These are phyloP conservation scores for Crucibulum laeve DNA, from an alignment of 768 basidiomycete genomes.

Conservation along the genomic window DNA sequence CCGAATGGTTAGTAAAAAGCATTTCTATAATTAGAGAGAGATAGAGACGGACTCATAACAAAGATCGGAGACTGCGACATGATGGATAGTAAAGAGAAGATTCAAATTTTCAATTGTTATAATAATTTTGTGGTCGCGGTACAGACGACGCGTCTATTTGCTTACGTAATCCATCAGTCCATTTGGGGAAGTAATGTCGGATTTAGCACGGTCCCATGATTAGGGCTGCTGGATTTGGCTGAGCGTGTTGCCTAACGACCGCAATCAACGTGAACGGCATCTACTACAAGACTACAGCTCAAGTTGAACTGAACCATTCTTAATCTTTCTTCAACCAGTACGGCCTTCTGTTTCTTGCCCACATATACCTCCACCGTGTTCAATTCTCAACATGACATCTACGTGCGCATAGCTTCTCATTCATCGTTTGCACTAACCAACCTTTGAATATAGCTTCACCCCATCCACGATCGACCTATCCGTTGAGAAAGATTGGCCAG, in stretches of 20 bases:
- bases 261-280: no score
- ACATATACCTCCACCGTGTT: background rate
- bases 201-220: no score
- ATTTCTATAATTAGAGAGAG: background rate
- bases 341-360: conserved; percentile 3
- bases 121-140: conserved; percentile 1
- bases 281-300: no score
- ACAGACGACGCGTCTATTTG: background rate
- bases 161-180: no score
- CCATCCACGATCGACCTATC: conserved; percentile 53
- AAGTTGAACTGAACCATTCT: no score
- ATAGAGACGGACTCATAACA: conserved; percentile 65
- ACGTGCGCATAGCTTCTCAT: conserved; percentile 24
- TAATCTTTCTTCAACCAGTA: no score
- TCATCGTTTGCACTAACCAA: background rate
- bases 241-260: no score
- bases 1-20: conserved; percentile 3
- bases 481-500: conserved; percentile 72
- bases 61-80: conserved; percentile 76
- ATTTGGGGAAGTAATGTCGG: no score
- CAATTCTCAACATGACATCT: conserved; percentile 29
- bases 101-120: conserved; percentile 2
- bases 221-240: no score
- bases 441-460: conserved; percentile 43
- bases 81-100: conserved; percentile 9